Base-by-base conservation (phyloP, 2,329 filamentous ascomycete genomes). In the Arthroderma sp. region DNA sequence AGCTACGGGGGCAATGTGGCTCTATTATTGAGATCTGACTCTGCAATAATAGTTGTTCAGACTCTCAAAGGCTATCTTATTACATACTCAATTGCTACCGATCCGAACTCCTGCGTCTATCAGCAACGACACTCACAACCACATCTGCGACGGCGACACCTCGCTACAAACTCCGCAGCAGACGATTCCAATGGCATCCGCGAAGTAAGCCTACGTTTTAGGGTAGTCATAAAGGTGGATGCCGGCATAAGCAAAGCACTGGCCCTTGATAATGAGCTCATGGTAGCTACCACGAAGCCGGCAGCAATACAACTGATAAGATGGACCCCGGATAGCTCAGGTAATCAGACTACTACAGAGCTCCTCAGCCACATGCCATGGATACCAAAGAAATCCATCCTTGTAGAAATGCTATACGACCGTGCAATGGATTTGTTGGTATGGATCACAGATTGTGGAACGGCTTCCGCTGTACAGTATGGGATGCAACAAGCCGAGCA, bases 181-280 rank as follows among this genome's bases (percentile, higher is more conserved):
- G 88, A 88, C 31, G 91, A 95, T 61, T 84, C 84, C 6, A 75
- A 75, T 40, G 86, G 86, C 3, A 80, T 94, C 42, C 77, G 79
- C 43, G 91, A 98, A 64, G 78, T 94, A 45, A 94, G 83, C 55
- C 74, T 98, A 40, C 83, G 86, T 7, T 98, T 98, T 64, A 78
- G 89, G 46, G 94, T 95, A 84, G 89, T 94, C 9, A 96, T 98
- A 58, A 93, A 94, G 60, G 86, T 98, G 11, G 91, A 98, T 64
- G 91, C 91, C 2, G 91, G 91, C 2, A 95, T 98, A 54, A 80
- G 81, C 53, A 85, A 81, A 56, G 86, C 85, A 7, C 68, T 96
- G 44, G 89, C 91, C 2, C 73, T 96, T 22, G 91, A 96, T 53
- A 86, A 94, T 45, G 91, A 96, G 62, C 70, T 98, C 36, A 73